Evolutionary conservation across 1,284 basidiomycete species (phyloP).

Genomic region (Cystobasidium sp.): DNA sequence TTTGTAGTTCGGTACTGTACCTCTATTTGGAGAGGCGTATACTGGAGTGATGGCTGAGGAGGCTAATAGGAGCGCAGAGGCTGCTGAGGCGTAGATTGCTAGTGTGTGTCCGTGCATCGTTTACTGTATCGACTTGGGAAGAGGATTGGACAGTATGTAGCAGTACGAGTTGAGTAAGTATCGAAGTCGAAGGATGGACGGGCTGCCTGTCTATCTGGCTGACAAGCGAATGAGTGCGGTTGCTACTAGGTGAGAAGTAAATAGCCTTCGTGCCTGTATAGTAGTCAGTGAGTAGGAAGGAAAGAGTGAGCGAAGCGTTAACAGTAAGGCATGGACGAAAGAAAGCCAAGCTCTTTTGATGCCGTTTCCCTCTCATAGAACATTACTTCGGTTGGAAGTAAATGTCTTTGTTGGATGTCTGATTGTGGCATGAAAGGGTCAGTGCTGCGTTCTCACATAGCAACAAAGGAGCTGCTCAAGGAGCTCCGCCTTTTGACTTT

Average conservation of each 20-base stretch:
- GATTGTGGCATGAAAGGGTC: no score
- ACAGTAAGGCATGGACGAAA: neutral
- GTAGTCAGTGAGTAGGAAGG: neutral
- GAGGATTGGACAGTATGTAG: no score
- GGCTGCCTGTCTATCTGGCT: no score
- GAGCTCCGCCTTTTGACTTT: no score
- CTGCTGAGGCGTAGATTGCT: neutral
- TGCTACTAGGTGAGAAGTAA: neutral
- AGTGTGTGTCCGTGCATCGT: constrained; percentile 3
- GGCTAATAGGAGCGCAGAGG: neutral
- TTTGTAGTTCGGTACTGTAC: neutral
- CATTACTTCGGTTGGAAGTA: no score
- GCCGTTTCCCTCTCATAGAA: no score
- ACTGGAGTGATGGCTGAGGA: neutral
- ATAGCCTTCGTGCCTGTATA: neutral
- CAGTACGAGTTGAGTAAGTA: no score
- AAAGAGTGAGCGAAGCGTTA: neutral
- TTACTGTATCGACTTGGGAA: no score
- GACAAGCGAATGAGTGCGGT: no score
- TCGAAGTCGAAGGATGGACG: no score
- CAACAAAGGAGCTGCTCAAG: no score
- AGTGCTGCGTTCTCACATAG: no score
- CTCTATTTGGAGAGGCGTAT: neutral
- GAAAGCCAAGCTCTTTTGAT: neutral
- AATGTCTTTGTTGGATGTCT: neutral